phyloP scores from a whole-genome alignment of 768 basidiomycete genomes.

The Strobilomyces echinocephalus region DNA sequence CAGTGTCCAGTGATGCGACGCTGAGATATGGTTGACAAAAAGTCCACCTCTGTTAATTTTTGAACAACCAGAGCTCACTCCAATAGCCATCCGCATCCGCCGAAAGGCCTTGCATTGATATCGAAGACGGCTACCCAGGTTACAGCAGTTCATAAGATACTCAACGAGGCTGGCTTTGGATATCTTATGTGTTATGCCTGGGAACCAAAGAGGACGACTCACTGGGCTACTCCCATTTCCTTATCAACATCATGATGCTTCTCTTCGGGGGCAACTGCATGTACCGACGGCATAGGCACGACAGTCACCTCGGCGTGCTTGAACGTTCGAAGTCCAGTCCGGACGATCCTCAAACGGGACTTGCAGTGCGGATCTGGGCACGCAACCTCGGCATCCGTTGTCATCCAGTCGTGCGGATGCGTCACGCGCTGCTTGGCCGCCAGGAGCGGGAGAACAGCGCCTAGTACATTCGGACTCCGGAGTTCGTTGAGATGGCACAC shows the following conservation, averaged over 20 bases:
- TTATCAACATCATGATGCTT: not conserved
- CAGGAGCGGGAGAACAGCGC: constrained; percentile 58
- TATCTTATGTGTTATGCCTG: too few relatives aligned
- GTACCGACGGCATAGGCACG: constrained; percentile 29
- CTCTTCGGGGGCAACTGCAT: not conserved
- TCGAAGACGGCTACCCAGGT: too few relatives aligned
- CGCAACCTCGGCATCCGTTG: constrained; percentile 58
- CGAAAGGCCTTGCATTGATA: too few relatives aligned
- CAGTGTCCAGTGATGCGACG: too few relatives aligned
- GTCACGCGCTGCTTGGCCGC: constrained; percentile 61
- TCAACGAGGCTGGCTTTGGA: too few relatives aligned
- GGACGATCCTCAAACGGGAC: constrained; percentile 47
- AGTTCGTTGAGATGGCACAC: not conserved
- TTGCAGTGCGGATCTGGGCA: constrained; percentile 67
- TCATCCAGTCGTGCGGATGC: constrained; percentile 61
- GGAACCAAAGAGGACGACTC: too few relatives aligned
- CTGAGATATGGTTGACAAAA: too few relatives aligned
- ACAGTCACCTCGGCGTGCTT: constrained; percentile 51
- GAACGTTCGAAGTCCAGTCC: constrained; percentile 50
- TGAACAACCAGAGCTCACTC: too few relatives aligned
- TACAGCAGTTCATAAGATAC: too few relatives aligned
- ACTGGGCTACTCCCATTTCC: not conserved
- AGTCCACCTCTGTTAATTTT: too few relatives aligned
- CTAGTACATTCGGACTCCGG: constrained; percentile 31
- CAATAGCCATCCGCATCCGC: too few relatives aligned